These are phyloP conservation scores for Falciphora oryzae DNA, from an alignment of 2,329 filamentous ascomycete genomes.

Conservation along the genomic window DNA sequence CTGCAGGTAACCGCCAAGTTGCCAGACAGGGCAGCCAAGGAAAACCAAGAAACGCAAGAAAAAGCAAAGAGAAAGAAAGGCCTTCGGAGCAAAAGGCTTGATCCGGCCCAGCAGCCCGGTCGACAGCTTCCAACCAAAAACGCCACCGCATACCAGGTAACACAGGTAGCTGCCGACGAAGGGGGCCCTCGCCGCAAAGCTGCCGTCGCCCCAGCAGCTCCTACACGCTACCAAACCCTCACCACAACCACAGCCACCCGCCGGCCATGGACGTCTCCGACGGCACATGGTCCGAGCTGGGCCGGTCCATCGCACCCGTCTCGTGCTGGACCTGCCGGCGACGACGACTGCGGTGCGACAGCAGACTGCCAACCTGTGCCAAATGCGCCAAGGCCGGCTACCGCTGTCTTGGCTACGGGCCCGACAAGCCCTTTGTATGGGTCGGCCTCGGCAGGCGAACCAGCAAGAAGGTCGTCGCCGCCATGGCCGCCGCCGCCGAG, in stretches of 20 bases:
- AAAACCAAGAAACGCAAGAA: too few species aligned
- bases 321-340: constrained; percentile 15
- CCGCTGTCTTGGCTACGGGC: constrained; percentile 12
- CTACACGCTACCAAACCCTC: not conserved
- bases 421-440: constrained; percentile 13
- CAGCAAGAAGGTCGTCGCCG: constrained; percentile 11
- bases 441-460: constrained; percentile 11
- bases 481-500: constrained; percentile 8
- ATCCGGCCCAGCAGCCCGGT: too few species aligned
- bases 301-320: constrained; percentile 1
- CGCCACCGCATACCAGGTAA: too few species aligned
- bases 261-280: constrained; percentile 5
- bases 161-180: too few species aligned
- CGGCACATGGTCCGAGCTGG: constrained; percentile 7
- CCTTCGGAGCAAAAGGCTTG: too few species aligned
- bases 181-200: not conserved
- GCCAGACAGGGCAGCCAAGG: too few species aligned
- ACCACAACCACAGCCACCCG: not conserved
- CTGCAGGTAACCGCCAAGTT: too few species aligned
- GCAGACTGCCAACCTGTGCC: constrained; percentile 12
- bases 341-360: constrained; percentile 14
- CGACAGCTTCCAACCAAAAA: too few species aligned
- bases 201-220: not conserved
- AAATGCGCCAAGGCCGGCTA: constrained; percentile 12
- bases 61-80: too few species aligned